Percentiles rank a stretch among this genome's conserved stretches.
phyloP scores from a whole-genome alignment of 163 green algal genomes.

The Chlorella variabilis region DNA sequence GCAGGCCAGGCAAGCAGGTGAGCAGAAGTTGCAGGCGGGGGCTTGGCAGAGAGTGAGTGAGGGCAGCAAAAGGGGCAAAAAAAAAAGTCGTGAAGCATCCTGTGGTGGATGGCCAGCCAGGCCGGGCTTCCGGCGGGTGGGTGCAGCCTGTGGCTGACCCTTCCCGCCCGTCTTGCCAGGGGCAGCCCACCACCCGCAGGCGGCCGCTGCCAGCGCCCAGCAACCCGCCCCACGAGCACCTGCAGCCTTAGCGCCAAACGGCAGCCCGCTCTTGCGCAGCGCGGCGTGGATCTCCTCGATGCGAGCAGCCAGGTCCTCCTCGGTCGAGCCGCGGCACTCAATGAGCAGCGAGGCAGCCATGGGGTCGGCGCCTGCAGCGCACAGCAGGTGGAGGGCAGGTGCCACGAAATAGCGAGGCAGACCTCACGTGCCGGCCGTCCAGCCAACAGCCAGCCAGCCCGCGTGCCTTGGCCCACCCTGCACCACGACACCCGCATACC shows the following conservation, averaged over 20 bases:
- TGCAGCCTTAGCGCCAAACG: conserved; percentile 71
- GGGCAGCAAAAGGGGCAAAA: conserved; percentile 7
- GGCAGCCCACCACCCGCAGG: neutral
- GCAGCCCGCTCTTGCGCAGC: conserved; percentile 69
- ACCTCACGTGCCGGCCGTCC: no score
- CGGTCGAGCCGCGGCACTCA: conserved; percentile 87
- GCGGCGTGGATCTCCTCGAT: conserved; percentile 75
- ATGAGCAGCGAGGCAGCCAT: conserved; percentile 94
- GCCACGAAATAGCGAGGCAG: no score
- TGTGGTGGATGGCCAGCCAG: no score
- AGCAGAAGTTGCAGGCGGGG: neutral
- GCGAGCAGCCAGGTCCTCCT: conserved; percentile 67
- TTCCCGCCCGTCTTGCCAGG: no score
- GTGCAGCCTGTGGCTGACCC: no score
- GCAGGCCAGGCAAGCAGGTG: neutral
- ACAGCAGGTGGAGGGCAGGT: neutral
- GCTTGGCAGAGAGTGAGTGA: neutral
- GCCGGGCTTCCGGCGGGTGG: no score
- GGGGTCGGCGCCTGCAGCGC: conserved; percentile 65
- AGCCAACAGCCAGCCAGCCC: neutral
- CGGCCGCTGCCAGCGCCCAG: no score
- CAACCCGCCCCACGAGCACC: no score
- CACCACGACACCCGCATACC: no score
- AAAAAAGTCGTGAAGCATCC: no score
- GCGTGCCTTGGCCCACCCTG: no score